Percentiles rank a stretch among this genome's conserved stretches.
These are phyloP conservation scores for Millerozyma miso DNA, from an alignment of 805 yeast species.

Conservation along the genomic window DNA sequence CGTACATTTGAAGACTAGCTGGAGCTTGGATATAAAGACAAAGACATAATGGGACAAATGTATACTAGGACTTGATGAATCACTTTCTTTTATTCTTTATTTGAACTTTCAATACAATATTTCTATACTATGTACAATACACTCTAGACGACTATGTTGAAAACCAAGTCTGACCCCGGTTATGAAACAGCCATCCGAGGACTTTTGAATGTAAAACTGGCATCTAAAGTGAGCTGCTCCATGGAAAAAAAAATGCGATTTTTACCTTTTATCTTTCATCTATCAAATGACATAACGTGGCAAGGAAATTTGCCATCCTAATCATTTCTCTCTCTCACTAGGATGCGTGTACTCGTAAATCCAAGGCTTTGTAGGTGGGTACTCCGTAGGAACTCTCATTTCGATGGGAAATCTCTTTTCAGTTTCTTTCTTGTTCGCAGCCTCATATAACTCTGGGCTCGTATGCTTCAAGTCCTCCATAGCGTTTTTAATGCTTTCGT, in stretches of 20 bases:
- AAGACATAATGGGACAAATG: neutral
- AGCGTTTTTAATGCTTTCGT: slow-evolving; percentile 61
- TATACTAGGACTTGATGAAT: neutral
- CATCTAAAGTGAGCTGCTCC: no score
- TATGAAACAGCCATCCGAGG: no score
- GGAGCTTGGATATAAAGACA: neutral
- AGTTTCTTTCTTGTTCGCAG: slow-evolving; percentile 55
- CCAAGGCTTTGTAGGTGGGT: slow-evolving; percentile 83
- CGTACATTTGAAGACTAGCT: slow-evolving; percentile 23
- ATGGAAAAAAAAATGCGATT: no score
- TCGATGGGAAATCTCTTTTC: slow-evolving; percentile 64
- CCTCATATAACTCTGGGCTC: slow-evolving; percentile 52
- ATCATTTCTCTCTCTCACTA: neutral
- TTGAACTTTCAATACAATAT: neutral
- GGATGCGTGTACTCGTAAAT: slow-evolving; percentile 41
- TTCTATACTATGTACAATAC: neutral
- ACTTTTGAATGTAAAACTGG: no score
- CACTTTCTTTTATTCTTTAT: neutral
- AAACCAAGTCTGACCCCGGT: no score
- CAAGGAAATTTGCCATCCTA: no score
- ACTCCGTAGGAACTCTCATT: slow-evolving; percentile 82
- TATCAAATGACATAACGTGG: no score
- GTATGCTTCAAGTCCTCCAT: slow-evolving; percentile 59
- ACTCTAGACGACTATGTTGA: neutral
- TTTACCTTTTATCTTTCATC: no score